These are phyloP conservation scores for Punctularia strigosozonata DNA, from an alignment of 768 basidiomycete species.

Conservation along the genomic window DNA sequence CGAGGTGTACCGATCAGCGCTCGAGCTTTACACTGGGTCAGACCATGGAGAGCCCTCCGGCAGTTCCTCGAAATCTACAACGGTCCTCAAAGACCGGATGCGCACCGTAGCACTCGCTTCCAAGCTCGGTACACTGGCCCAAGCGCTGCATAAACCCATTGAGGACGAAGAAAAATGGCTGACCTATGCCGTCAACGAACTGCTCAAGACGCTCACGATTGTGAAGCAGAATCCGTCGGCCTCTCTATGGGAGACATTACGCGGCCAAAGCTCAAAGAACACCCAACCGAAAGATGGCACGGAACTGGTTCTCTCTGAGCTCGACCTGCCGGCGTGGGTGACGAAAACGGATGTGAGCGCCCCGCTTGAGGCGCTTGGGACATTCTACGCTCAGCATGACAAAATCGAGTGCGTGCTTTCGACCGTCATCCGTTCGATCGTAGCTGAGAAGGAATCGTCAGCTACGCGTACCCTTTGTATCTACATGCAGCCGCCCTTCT, in stretches of 20 bases:
- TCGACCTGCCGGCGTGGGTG: constrained; percentile 52
- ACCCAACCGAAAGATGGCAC: background rate
- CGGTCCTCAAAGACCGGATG: constrained; percentile 21
- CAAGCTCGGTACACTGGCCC: constrained; percentile 32
- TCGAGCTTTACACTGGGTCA: constrained; percentile 15
- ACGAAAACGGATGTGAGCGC: constrained; percentile 48
- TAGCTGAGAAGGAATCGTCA: constrained; percentile 14
- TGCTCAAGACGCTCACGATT: constrained; percentile 22
- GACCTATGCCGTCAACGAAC: constrained; percentile 30
- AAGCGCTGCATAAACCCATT: constrained; percentile 18
- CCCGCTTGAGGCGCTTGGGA: constrained; percentile 55
- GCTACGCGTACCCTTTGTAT: constrained; percentile 55
- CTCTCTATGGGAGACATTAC: background rate
- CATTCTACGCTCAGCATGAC: constrained; percentile 44
- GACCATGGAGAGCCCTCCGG: constrained; percentile 4
- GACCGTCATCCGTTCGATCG: constrained; percentile 5
- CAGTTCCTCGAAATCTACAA: constrained; percentile 1
- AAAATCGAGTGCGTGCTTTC: constrained; percentile 38
- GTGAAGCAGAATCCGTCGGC: background rate
- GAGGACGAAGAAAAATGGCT: constrained; percentile 32
- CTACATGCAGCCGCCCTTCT: constrained; percentile 53
- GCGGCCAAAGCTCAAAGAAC: too few relatives aligned
- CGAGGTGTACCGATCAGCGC: constrained; percentile 10
- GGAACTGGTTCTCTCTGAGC: constrained; percentile 22
- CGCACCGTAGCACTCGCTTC: constrained; percentile 32